phyloP scores from a whole-genome alignment of 225 moss, liverwort and hornwort species.

The Sphagnum tenellum region DNA sequence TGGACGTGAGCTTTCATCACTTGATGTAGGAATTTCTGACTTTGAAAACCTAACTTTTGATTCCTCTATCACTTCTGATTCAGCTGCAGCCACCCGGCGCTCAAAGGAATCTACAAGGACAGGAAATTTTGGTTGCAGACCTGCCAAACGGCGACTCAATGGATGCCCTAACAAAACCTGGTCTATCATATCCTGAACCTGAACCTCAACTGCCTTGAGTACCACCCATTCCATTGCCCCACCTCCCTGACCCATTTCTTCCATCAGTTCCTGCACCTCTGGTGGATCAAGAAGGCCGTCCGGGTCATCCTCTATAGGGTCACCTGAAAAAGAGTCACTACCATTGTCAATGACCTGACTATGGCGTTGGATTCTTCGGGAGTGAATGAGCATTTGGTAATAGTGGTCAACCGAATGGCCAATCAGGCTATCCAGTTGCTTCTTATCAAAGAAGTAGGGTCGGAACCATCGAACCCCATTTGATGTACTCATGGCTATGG shows the following conservation, averaged over 20 bases:
- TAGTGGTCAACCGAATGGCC: conserved; percentile 97
- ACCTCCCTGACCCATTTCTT: conserved; percentile 83
- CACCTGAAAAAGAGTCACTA: conserved; percentile 49
- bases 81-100: conserved; percentile 68
- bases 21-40: conserved; percentile 22
- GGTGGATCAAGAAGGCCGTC: conserved; percentile 85
- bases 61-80: conserved; percentile 32
- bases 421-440: conserved; percentile 80
- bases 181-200: conserved; percentile 83
- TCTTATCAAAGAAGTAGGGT: conserved; percentile 94
- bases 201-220: conserved; percentile 71
- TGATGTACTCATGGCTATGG: conserved; percentile 89
- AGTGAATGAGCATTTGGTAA: conserved; percentile 83
- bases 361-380: conserved; percentile 73
- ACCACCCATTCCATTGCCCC: conserved; percentile 70
- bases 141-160: conserved; percentile 76
- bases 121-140: conserved; percentile 82
- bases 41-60: conserved; percentile 37
- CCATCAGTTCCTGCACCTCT: conserved; percentile 94
- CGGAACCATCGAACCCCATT: conserved; percentile 86
- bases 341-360: conserved; percentile 74
- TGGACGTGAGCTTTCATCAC: conserved; percentile 10
- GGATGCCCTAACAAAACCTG: conserved; percentile 75
- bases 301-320: conserved; percentile 63
- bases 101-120: conserved; percentile 96